These are phyloP conservation scores for Ceratobasidium theobromae DNA, from an alignment of 1,284 basidiomycete species.

Conservation along the genomic window DNA sequence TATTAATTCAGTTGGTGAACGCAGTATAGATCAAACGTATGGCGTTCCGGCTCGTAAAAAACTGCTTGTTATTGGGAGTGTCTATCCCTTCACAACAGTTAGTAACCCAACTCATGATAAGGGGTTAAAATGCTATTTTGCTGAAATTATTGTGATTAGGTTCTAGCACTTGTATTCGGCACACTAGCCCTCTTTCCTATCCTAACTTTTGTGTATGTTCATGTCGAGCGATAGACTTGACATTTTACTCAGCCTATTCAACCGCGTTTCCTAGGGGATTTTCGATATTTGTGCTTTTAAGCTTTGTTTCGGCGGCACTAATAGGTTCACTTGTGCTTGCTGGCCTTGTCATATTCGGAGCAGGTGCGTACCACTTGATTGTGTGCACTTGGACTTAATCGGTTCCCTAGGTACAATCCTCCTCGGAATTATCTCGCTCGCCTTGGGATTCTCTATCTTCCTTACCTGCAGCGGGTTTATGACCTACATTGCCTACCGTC, in stretches of 20 bases:
- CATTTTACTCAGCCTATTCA: neutral
- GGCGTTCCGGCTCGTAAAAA: slow-evolving; percentile 22
- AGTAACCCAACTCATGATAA: no score
- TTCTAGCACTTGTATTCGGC: slow-evolving; percentile 1
- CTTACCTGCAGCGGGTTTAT: slow-evolving; percentile 1
- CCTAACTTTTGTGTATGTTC: slow-evolving; percentile 2
- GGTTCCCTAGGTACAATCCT: slow-evolving; percentile 1
- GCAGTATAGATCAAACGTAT: slow-evolving; percentile 10
- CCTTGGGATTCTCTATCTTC: slow-evolving; percentile 16
- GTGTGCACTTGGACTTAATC: neutral
- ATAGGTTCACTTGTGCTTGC: neutral
- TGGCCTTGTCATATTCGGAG: slow-evolving; percentile 16
- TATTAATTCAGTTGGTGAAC: neutral
- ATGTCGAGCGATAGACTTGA: neutral
- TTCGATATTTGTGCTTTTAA: slow-evolving; percentile 2
- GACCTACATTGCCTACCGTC: slow-evolving; percentile 1
- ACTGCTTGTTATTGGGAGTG: slow-evolving; percentile 4
- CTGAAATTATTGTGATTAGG: neutral
- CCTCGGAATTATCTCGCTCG: slow-evolving; percentile 1
- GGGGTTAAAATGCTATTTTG: no score
- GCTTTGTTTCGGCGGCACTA: neutral
- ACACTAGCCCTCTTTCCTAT: neutral
- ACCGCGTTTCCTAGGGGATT: neutral
- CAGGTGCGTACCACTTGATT: slow-evolving; percentile 1
- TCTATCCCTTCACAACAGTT: slow-evolving; percentile 23